A percentile compares a stretch with the other conserved stretches of the same genome.
phyloP scores from a whole-genome alignment of 331 rosid species.

The Ulmus americana region DNA sequence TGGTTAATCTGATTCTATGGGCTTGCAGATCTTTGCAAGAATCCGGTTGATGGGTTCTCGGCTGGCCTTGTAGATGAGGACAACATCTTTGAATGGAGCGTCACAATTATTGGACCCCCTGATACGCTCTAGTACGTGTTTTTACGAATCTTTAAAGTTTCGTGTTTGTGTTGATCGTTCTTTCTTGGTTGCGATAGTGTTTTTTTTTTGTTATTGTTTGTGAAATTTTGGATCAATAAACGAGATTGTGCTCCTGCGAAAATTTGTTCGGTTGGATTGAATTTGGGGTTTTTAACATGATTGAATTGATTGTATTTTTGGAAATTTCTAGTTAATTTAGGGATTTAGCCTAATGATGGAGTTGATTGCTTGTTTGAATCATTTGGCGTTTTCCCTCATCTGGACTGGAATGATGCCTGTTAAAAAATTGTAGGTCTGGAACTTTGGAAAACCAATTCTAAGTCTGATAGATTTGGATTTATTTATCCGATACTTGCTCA shows the following conservation, averaged over 20 bases:
- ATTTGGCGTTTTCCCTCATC: not conserved
- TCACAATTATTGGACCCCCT: slow-evolving; percentile 95
- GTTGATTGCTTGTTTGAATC: not conserved
- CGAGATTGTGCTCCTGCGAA: slow-evolving; percentile 6
- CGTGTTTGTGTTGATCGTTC: slow-evolving; percentile 14
- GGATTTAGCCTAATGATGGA: slow-evolving; percentile 3
- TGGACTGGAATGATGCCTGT: not conserved
- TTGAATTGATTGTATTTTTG: slow-evolving; percentile 9
- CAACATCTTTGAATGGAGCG: slow-evolving; percentile 97
- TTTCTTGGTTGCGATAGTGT: slow-evolving; percentile 4
- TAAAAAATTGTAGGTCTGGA: not conserved
- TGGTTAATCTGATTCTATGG: not conserved
- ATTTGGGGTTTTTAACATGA: not conserved
- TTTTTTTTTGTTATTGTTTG: not conserved
- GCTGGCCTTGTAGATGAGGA: slow-evolving; percentile 89
- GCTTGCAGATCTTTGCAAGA: slow-evolving; percentile 81
- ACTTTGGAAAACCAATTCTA: not conserved
- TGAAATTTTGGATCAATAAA: slow-evolving; percentile 15
- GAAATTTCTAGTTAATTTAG: slow-evolving; percentile 7
- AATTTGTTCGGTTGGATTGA: slow-evolving; percentile 3
- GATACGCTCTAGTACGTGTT: slow-evolving; percentile 84
- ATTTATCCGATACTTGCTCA: not conserved
- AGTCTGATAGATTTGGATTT: not conserved
- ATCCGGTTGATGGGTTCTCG: slow-evolving; percentile 93
- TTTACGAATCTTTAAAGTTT: not conserved